Conservation (phyloP, 306 rosid genomes). For the Vicia sativa region DNA sequence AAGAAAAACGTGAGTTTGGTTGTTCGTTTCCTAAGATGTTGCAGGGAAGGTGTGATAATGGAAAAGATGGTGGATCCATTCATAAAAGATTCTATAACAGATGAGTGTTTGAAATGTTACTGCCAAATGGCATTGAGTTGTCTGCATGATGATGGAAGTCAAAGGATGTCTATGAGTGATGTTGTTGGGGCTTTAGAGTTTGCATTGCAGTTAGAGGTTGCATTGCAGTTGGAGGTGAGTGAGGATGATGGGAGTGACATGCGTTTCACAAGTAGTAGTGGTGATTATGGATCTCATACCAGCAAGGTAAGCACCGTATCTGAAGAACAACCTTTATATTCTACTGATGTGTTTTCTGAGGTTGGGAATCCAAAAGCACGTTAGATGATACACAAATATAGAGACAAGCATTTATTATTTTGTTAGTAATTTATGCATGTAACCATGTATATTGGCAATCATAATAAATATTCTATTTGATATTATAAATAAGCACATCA, state of each 20-base stretch:
- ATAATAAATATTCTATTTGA: no score
- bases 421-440: no score
- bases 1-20: conserved; percentile 26
- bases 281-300: not conserved
- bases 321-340: not conserved
- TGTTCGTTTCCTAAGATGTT: conserved; percentile 32
- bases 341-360: not conserved
- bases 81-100: conserved; percentile 14
- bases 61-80: conserved; percentile 37
- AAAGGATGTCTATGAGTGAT: conserved; percentile 44
- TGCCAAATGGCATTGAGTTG: conserved; percentile 44
- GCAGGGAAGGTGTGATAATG: not conserved
- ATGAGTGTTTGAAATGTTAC: conserved; percentile 30
- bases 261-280: conserved; percentile 14
- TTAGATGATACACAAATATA: no score
- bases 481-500: no score
- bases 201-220: no score
- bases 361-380: not conserved
- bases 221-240: conserved; percentile 35
- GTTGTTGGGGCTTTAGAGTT: conserved; percentile 37
- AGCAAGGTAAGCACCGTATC: not conserved
- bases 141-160: conserved; percentile 44
- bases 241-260: conserved; percentile 9
- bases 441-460: no score
- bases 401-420: no score